Base-by-base conservation (phyloP, 164 flowering plant species). In the Stephania yunnanensis region DNA sequence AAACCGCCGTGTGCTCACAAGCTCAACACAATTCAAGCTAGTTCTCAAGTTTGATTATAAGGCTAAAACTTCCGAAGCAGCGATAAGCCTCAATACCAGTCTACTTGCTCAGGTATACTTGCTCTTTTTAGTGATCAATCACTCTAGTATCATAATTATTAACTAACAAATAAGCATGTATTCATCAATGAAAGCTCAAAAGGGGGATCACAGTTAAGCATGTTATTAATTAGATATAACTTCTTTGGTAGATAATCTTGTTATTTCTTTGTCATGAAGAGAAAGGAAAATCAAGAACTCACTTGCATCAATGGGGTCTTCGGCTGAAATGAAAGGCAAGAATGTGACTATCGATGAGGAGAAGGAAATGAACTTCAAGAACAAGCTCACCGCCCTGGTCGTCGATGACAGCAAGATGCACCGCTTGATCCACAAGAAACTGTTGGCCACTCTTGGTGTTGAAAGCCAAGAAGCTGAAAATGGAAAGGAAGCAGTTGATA, bases 401-500 rank as follows among this genome's bases (percentile, higher is more conserved):
- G 73, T 71, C 1, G 73, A 50, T 17, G 63, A 71, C n/a, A 10
- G 31, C 20, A 48, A 20, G n/a, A 10, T 71, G 42, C 29, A 20
- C 4, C 73, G 73, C n/a, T 9, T 25, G 44, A 50, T 71, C 15
- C 42, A 50, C 45, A 50, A 50, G 11, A 50, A 12, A 11, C 1
- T 22, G 15, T 13, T 71, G 11, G 22, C 25, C 9, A 71, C 15
- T 46, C 19, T 15, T 71, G 64, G 64, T 4, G 10, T 20, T 50
- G 64, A 20, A 20, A 50, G 42, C 42, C 73, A 50, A 20, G 61
- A 48, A 58, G 73, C 64, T 48, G 45, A 48, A 44, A 50, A 71
- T 71, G 73, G 73, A 5, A 71, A 71, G 64, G 73, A 50, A 52
- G 73, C 73, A 1, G 73, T 71, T 30, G 73, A 71, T 15, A 15